phyloP scores from a whole-genome alignment of 352 stramenopile species.

The Pythium phragmiticola region DNA sequence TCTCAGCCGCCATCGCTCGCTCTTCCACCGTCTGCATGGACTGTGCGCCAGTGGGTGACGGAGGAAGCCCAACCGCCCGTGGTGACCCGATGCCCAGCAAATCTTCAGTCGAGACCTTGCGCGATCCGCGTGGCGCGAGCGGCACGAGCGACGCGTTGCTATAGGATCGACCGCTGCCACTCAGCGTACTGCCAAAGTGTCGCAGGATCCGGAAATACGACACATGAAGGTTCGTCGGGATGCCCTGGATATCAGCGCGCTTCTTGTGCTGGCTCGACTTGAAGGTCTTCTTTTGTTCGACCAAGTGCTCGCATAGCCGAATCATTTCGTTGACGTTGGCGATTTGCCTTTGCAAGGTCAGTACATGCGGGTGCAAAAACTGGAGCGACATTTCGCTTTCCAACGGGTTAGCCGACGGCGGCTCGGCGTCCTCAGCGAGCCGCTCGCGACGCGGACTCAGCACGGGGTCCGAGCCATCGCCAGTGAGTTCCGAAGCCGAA shows the following conservation, averaged over 20 bases:
- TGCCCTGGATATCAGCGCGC: conserved; percentile 71
- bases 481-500: conserved; percentile 9
- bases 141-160: conserved; percentile 12
- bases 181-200: conserved; percentile 37
- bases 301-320: conserved; percentile 54
- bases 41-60: conserved; percentile 1
- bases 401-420: conserved; percentile 38
- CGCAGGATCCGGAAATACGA: conserved; percentile 82
- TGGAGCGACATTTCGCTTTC: conserved; percentile 64
- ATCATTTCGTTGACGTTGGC: conserved; percentile 66
- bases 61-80: neutral
- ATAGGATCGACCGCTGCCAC: neutral
- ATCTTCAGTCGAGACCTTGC: conserved; percentile 50
- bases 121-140: conserved; percentile 18
- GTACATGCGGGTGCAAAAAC: conserved; percentile 74
- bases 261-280: conserved; percentile 86
- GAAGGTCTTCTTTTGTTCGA: conserved; percentile 77
- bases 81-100: conserved; percentile 42
- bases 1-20: conserved; percentile 47
- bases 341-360: conserved; percentile 66
- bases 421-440: conserved; percentile 40
- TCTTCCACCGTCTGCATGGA: conserved; percentile 22
- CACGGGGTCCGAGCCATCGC: conserved; percentile 28
- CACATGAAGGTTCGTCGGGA: conserved; percentile 83
- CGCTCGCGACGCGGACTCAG: conserved; percentile 38